Conservation (phyloP, 306 rosid species). For the Phaseolus lunatus region DNA sequence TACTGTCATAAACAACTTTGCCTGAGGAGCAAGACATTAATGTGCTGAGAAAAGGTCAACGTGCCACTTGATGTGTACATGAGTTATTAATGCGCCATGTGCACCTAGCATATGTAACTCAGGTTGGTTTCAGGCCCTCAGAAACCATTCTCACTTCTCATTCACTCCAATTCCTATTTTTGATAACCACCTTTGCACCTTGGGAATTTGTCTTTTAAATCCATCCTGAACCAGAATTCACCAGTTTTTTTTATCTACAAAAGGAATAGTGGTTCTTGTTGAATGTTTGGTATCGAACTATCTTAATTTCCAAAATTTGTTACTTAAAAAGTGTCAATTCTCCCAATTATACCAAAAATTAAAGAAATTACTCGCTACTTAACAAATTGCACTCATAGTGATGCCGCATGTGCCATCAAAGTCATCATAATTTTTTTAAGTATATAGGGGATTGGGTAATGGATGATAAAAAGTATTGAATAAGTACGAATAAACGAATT, state of each 20-base stretch:
- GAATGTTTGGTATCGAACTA: background rate
- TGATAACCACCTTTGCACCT: background rate
- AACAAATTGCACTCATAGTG: slow-evolving; percentile 7
- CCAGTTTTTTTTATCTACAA: background rate
- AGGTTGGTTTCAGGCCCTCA: background rate
- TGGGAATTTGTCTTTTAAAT: background rate
- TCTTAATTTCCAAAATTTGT: background rate
- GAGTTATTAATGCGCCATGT: slow-evolving; percentile 30
- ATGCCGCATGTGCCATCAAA: background rate
- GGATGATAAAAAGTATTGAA: background rate
- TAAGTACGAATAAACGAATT: background rate
- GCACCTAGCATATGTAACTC: slow-evolving; percentile 10
- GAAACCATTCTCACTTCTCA: background rate
- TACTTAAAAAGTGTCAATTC: background rate
- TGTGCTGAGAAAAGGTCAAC: slow-evolving; percentile 11
- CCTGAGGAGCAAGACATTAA: background rate
- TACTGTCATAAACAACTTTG: background rate
- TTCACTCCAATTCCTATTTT: background rate
- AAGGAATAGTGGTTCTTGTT: background rate
- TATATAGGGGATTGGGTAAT: background rate
- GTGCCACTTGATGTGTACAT: background rate
- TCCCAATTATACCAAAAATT: background rate
- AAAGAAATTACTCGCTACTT: background rate
- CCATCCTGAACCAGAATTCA: background rate
- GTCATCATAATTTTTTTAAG: background rate